Evolutionary conservation across 2,329 filamentous ascomycete species (phyloP).

Genomic region (Ceratocystis lukuohia): DNA sequence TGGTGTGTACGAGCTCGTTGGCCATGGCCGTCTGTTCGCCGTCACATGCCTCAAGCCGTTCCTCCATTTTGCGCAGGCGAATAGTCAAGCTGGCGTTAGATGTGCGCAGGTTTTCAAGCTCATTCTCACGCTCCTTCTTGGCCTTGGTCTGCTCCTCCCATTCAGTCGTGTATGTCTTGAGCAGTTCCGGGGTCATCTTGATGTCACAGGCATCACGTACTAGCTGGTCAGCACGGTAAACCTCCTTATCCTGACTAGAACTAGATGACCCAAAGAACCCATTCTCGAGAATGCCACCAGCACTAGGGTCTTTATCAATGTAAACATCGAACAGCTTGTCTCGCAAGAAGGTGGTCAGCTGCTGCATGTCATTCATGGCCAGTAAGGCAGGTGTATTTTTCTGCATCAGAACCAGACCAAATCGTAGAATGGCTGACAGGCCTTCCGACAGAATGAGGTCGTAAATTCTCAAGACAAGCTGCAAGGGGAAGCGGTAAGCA

Average conservation of each 20-base stretch:
- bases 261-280: conserved; percentile 94
- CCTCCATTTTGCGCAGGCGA: conserved; percentile 73
- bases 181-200: conserved; percentile 67
- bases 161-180: conserved; percentile 68
- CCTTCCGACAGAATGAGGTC: conserved; percentile 91
- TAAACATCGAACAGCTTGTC: conserved; percentile 94
- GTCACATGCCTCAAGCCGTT: conserved; percentile 77
- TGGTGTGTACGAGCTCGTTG: conserved; percentile 79
- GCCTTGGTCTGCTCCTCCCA: conserved; percentile 84
- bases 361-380: conserved; percentile 78
- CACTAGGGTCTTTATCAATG: conserved; percentile 83
- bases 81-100: conserved; percentile 54
- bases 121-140: conserved; percentile 70
- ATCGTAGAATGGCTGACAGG: conserved; percentile 82
- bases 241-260: conserved; percentile 79
- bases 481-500: conserved; percentile 90
- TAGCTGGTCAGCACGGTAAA: conserved; percentile 87
- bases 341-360: conserved; percentile 79
- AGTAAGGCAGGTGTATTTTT: conserved; percentile 73
- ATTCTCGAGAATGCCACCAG: conserved; percentile 85
- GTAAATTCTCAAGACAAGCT: conserved; percentile 91
- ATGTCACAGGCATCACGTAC: conserved; percentile 86
- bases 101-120: conserved; percentile 59
- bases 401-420: conserved; percentile 90
- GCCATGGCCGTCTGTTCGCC: conserved; percentile 82